These are phyloP conservation scores for Megacollybia marginata DNA, from an alignment of 768 basidiomycete genomes.

Conservation along the genomic window DNA sequence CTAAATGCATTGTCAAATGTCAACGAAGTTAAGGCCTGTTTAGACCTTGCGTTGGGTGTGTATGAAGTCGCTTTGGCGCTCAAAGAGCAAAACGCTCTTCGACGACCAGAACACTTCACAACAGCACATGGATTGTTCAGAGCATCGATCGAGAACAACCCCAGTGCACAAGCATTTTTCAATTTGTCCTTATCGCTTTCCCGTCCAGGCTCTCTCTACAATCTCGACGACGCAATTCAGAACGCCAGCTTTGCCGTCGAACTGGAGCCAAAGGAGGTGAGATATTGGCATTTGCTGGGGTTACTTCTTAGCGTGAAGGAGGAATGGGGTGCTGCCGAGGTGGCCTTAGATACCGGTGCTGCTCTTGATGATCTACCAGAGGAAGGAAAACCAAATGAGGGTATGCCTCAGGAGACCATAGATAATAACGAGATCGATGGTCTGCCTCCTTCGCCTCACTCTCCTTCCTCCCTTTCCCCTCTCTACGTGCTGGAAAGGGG, in stretches of 20 bases:
- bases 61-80: constrained; percentile 63
- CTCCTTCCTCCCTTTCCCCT: background rate
- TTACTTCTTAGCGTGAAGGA: constrained; percentile 72
- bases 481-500: constrained; percentile 21
- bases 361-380: constrained; percentile 43
- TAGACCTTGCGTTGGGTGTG: constrained; percentile 67
- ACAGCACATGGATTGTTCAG: constrained; percentile 46
- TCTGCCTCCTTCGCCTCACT: background rate
- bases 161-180: constrained; percentile 58
- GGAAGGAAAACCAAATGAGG: constrained; percentile 13
- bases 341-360: constrained; percentile 74
- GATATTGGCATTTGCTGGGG: constrained; percentile 90
- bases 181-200: constrained; percentile 75
- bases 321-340: constrained; percentile 71
- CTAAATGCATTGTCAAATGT: constrained; percentile 37
- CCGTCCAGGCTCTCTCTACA: constrained; percentile 54
- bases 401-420: constrained; percentile 13
- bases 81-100: constrained; percentile 59
- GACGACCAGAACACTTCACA: constrained; percentile 51
- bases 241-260: constrained; percentile 71
- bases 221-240: constrained; percentile 60
- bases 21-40: constrained; percentile 29
- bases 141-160: constrained; percentile 36
- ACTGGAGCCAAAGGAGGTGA: constrained; percentile 48
- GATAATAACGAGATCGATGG: constrained; percentile 4